Evolutionary conservation across 768 basidiomycete genomes (phyloP).

Genomic region (Scleroderma citrinum): DNA sequence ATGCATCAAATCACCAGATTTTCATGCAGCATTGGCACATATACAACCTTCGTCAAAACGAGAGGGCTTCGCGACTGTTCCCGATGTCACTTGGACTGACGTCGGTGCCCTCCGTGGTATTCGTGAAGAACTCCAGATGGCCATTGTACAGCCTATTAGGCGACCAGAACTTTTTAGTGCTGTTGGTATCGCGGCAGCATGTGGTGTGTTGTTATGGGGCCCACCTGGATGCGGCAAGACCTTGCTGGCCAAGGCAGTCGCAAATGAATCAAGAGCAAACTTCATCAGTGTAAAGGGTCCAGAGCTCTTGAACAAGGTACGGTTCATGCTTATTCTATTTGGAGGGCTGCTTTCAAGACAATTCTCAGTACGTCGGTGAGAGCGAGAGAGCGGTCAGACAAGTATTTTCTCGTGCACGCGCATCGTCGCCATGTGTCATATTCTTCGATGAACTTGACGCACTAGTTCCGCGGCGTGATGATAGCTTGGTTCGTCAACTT

Average conservation of each 20-base stretch:
- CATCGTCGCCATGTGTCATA: slow-evolving; percentile 90
- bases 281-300: slow-evolving; percentile 99
- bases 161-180: slow-evolving; percentile 83
- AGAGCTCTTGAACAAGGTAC: slow-evolving; percentile 91
- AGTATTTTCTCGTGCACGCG: slow-evolving; percentile 89
- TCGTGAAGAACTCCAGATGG: slow-evolving; percentile 93
- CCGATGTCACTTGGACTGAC: slow-evolving; percentile 92
- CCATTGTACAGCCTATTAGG: slow-evolving; percentile 91
- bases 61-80: slow-evolving; percentile 96
- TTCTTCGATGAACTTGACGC: slow-evolving; percentile 96
- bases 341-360: slow-evolving; percentile 1
- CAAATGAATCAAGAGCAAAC: slow-evolving; percentile 91
- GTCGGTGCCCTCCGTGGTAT: slow-evolving; percentile 86
- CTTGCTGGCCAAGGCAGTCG: slow-evolving; percentile 94
- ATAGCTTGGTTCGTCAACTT: slow-evolving; percentile 56
- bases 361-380: slow-evolving; percentile 85
- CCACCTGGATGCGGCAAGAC: slow-evolving; percentile 99
- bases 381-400: slow-evolving; percentile 93
- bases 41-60: slow-evolving; percentile 96
- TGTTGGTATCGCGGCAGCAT: slow-evolving; percentile 87
- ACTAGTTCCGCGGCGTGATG: slow-evolving; percentile 84
- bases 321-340: not conserved
- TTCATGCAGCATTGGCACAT: slow-evolving; percentile 71
- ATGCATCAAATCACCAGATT: slow-evolving; percentile 77
- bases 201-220: slow-evolving; percentile 97